Conservation (phyloP, 2,329 filamentous ascomycete species). For the Colletotrichum brevisporum region DNA sequence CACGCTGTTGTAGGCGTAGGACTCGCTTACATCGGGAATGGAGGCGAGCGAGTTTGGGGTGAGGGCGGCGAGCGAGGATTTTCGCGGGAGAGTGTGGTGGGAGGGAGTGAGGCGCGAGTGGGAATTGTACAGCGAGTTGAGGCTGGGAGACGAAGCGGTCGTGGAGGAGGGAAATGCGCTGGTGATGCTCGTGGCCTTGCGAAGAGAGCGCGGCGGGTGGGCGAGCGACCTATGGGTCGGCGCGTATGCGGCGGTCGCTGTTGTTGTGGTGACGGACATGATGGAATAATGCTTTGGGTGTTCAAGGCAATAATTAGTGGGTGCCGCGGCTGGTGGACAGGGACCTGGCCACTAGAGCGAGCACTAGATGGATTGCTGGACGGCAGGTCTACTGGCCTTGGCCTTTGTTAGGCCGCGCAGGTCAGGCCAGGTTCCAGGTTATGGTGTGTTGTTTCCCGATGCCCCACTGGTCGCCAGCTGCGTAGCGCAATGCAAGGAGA, state of each 20-base stretch:
- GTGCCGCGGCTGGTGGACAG: conserved; percentile 25
- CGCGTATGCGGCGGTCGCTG: conserved; percentile 39
- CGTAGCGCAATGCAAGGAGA: conserved; percentile 26
- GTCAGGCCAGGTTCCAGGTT: conserved; percentile 38
- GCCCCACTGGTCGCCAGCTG: conserved; percentile 30
- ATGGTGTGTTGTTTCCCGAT: conserved; percentile 30
- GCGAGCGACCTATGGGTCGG: conserved; percentile 40
- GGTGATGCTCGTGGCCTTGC: conserved; percentile 56
- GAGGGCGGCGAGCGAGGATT: conserved; percentile 79
- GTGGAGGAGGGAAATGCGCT: conserved; percentile 50
- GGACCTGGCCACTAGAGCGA: conserved; percentile 23
- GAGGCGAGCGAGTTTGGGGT: conserved; percentile 74
- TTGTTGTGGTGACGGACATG: conserved; percentile 41
- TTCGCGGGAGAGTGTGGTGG: conserved; percentile 69
- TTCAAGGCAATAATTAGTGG: conserved; percentile 32
- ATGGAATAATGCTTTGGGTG: conserved; percentile 28
- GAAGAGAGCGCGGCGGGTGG: conserved; percentile 53
- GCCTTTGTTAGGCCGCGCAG: conserved; percentile 23
- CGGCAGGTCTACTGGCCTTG: conserved; percentile 31
- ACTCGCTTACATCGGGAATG: conserved; percentile 76
- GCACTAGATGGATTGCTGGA: conserved; percentile 26
- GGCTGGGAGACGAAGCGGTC: conserved; percentile 71
- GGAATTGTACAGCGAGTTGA: conserved; percentile 65
- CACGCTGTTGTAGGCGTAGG: conserved; percentile 72
- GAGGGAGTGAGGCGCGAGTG: conserved; percentile 62